Base-by-base conservation (phyloP, 352 stramenopile genomes). In the Pythium pectinolyticum region DNA sequence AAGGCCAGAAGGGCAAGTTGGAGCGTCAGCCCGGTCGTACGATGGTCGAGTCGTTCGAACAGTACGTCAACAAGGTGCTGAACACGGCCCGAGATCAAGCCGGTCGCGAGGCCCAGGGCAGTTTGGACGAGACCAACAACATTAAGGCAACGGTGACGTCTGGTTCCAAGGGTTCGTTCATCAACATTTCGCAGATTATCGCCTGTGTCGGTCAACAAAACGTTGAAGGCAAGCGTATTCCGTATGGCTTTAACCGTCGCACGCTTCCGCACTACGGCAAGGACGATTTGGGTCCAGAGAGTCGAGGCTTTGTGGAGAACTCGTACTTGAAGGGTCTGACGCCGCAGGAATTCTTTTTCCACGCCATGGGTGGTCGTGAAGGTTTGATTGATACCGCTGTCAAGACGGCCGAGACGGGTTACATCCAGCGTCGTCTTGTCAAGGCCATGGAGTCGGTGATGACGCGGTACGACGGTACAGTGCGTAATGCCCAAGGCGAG, bases 161-260 rank as follows among this genome's bases (percentile, higher is more conserved):
- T n/a, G 98, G 98, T 57, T 99, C 94, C 37, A 99, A 99, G 87
- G 98, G 98, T 58, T 98, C 91, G 12, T 98, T 98, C 72, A 99
- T 99, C 72, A 99, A 99, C 76, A 99, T 99, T 69, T 99, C 96
- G 40, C 98, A 99, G 83, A 99, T 99, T 90, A 99, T 99, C 84
- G 97, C 97, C 61, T 99, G 96, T 78, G 96, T 99, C 28, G 97
- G 97, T 67, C 97, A 99, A 67, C 97, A 99, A 73, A 99, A 99
- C 74, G 96, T 99, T 43, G 95, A 98, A 90, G 93, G 97, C 55
- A 98, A 98, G 75, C 92, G 97, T 66, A 99, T 99, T 70, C 95
- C 94, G 25, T 98, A 91, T 77, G 96, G 80, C 53, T 99, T 90
- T 89, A 97, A 80, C 69, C 98, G 84, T 80, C 96, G 77, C 73